A percentile compares a stretch with the other conserved stretches of the same genome.
Evolutionary conservation across 495 filamentous ascomycete genomes (phyloP).

Genomic region (Hypoxylon rickii): DNA sequence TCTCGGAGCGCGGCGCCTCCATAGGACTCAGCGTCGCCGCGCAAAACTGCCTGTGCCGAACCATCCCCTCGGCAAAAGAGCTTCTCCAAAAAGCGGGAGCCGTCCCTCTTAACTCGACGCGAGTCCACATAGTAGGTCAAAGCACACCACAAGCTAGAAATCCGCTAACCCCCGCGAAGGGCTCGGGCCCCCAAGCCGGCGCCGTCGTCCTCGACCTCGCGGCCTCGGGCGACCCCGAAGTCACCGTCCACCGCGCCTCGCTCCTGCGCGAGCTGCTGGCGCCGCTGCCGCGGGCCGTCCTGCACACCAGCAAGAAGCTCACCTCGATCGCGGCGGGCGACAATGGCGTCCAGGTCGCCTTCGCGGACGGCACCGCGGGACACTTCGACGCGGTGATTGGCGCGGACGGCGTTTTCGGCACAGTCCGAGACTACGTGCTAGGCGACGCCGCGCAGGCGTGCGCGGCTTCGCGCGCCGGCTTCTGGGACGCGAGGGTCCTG

Average conservation of each 20-base stretch:
- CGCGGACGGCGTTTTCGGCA: constrained; percentile 21
- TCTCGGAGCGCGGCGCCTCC: constrained; percentile 28
- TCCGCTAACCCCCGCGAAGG: not conserved
- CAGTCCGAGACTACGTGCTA: constrained; percentile 12
- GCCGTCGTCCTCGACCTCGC: not conserved
- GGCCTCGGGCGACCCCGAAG: not conserved
- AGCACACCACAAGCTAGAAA: too few relatives aligned
- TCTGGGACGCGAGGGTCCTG: constrained; percentile 10
- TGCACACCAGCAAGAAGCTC: not conserved
- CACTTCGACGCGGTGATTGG: constrained; percentile 10
- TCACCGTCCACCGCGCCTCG: not conserved
- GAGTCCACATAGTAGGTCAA: not conserved
- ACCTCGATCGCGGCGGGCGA: not conserved
- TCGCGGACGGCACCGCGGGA: not conserved
- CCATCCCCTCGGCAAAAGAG: too few relatives aligned
- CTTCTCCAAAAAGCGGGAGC: too few relatives aligned
- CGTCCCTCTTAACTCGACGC: not conserved
- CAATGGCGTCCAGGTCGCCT: not conserved
- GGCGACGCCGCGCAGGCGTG: not conserved
- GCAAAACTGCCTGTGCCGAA: too few relatives aligned
- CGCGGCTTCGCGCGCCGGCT: constrained; percentile 1
- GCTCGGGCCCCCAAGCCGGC: constrained; percentile 1
- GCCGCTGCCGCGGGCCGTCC: not conserved
- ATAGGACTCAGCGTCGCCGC: too few relatives aligned
- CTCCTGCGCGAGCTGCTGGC: not conserved